A percentile compares a stretch with the other conserved stretches of the same genome.
phyloP scores from a whole-genome alignment of 345 rosid species.

The Citrus mangshanensis region DNA sequence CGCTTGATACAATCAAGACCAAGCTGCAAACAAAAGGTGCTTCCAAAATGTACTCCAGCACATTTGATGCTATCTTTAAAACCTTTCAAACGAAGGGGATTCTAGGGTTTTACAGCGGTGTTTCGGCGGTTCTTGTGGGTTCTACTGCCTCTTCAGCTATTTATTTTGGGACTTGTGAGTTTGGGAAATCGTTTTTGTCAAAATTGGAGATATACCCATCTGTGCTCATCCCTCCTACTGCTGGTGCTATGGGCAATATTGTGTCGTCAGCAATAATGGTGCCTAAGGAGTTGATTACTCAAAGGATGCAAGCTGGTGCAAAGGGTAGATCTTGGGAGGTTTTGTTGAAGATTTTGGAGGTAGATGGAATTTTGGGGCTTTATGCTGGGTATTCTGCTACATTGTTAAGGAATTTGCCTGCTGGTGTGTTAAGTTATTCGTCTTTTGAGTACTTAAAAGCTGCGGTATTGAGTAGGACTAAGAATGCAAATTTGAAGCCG shows the following conservation, averaged over 20 bases:
- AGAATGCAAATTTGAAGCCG: constrained; percentile 67
- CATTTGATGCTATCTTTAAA: constrained; percentile 67
- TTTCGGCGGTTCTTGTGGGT: constrained; percentile 90
- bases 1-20: constrained; percentile 86
- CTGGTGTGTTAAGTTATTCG: constrained; percentile 89
- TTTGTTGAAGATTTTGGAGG: constrained; percentile 62
- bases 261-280: constrained; percentile 95
- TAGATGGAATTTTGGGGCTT: constrained; percentile 83
- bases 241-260: constrained; percentile 95
- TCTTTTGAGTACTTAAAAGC: constrained; percentile 89
- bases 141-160: constrained; percentile 86
- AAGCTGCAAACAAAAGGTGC: constrained; percentile 93
- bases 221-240: constrained; percentile 84
- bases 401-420: constrained; percentile 79
- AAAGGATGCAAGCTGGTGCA: constrained; percentile 90
- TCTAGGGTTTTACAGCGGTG: constrained; percentile 82
- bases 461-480: constrained; percentile 59
- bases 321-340: constrained; percentile 83
- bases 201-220: constrained; percentile 59
- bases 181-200: constrained; percentile 80
- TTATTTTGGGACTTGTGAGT: constrained; percentile 93
- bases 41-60: constrained; percentile 54
- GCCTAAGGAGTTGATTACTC: constrained; percentile 87
- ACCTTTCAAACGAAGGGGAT: constrained; percentile 79
- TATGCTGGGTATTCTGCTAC: constrained; percentile 93